These are phyloP conservation scores for Phytophthora colocasiae DNA, from an alignment of 352 stramenopile genomes.

Conservation along the genomic window DNA sequence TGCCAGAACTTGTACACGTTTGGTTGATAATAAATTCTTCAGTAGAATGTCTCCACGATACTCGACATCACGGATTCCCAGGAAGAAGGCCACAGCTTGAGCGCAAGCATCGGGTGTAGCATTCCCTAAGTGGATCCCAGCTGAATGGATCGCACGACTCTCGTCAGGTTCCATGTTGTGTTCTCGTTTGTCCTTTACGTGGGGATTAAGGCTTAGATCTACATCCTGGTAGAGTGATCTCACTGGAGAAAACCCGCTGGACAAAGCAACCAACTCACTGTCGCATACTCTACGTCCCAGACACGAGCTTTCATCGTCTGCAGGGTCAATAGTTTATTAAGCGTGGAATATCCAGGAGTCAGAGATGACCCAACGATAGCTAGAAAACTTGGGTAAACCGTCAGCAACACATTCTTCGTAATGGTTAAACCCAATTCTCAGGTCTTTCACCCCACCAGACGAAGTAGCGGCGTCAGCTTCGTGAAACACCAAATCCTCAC, in stretches of 20 bases:
- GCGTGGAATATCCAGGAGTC: too few species aligned
- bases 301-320: too few species aligned
- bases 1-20: constrained; percentile 25
- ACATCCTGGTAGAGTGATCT: background rate
- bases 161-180: constrained; percentile 27
- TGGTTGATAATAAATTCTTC: constrained; percentile 29
- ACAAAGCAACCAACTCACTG: background rate
- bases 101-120: constrained; percentile 9
- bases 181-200: background rate
- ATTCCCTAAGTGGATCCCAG: constrained; percentile 22
- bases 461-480: background rate
- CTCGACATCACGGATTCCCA: constrained; percentile 30
- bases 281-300: too few species aligned
- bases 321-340: too few species aligned
- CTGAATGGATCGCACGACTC: constrained; percentile 20
- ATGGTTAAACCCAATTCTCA: constrained; percentile 1
- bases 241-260: background rate
- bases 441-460: background rate
- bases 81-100: constrained; percentile 27
- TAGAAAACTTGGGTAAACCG: constrained; percentile 17
- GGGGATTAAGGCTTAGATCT: background rate
- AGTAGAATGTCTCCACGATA: constrained; percentile 31
- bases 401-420: background rate
- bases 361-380: too few species aligned
- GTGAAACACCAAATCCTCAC: constrained; percentile 2